Evolutionary conservation across 139 green algal species (phyloP), one percentile per base, ranked within the genome.

Genomic region (Chlamydomonas sp.): DNA sequence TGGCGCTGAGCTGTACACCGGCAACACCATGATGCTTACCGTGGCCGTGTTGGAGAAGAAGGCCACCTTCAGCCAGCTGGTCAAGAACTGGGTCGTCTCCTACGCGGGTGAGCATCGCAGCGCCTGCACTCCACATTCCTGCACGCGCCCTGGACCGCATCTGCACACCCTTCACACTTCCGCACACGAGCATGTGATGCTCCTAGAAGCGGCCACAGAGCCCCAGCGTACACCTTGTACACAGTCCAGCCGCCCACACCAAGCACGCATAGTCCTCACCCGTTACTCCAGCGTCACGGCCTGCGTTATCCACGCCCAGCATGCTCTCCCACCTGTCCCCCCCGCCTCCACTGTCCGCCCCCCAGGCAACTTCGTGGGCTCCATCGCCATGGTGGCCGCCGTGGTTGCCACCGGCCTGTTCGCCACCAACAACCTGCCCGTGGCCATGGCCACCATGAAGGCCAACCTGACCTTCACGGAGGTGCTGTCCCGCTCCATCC

Each of bases 1-100:
- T 49, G 96, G 96, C 63, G 93, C 94, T 4, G 96, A 98, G 93
- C 95, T 98, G 69, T 98, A 97, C 91, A 98, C 96, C 4, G 95
- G 96, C 83, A 98, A 98, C 92, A 95, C 95, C 58, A 91, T 94
- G 4, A 69, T 96, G 75, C 75, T 97, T 31, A 94, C 93, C 1
- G 81, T 89, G 14, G 95, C 96, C 0, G 60, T 95, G 15, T 89
- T 94, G n/a, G 92, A 96, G 88, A 92, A 91, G 4, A 94, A 94
- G 80, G 91, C 93, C 49, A 77, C 75, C 2, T 72, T 9, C 63
- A 63, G 63, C 9, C 84, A 95, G 79, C 90, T 98, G 49, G 17
- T 85, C 4, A 95, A 95, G 72, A 97, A 94, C 86, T 98, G 97
- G 97, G 77, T 93, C 63, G 78, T 87, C 14, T 91, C 94, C 72